Evolutionary conservation across 2,329 filamentous ascomycete species (phyloP), one percentile per base, ranked within the genome.

Genomic region (Westerdykella sp.): DNA sequence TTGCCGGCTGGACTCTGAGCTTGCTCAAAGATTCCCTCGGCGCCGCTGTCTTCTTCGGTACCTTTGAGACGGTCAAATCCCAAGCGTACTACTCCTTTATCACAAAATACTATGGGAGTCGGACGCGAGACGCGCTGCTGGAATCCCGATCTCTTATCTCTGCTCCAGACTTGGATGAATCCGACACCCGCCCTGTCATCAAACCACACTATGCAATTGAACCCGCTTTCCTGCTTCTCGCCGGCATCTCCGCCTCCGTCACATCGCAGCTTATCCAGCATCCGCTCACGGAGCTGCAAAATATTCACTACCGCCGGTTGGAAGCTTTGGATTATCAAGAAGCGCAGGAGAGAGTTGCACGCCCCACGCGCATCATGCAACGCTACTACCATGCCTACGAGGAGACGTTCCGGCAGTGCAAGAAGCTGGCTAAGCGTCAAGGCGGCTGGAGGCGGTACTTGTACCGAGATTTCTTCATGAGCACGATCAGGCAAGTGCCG

Each of bases 191-290:
- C 9, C 69, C 71, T 4, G 63, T 84, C 12, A 87, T 90, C 47
- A 75, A 76, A 5, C 85, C 85, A 3, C 84, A 90, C 58, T 90
- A 87, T 60, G 75, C 84, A 43, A 74, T 89, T 21, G 85, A 89
- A 59, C 85, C 85, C 4, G 72, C 77, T 35, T 89, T 89, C 56
- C 69, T 90, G 4, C 70, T 87, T 3, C 61, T 83, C 0, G 85
- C 83, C 0, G 85, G 85, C 16, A 74, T 84, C 40, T 73, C 78
- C 44, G 85, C 84, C 1, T 85, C 83, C 0, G 71, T 88, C 9
- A 66, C 77, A 0, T 84, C 87, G 57, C 84, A 88, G 53, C 53
- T 79, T 1, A 69, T 89, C 6, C 75, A 85, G n/a, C 82, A 87
- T 54, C 85, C 85, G 1, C 66, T 89, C 11, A 80, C 76, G 1